phyloP scores from a whole-genome alignment of 805 yeast species.

The Saturnispora diversa region DNA sequence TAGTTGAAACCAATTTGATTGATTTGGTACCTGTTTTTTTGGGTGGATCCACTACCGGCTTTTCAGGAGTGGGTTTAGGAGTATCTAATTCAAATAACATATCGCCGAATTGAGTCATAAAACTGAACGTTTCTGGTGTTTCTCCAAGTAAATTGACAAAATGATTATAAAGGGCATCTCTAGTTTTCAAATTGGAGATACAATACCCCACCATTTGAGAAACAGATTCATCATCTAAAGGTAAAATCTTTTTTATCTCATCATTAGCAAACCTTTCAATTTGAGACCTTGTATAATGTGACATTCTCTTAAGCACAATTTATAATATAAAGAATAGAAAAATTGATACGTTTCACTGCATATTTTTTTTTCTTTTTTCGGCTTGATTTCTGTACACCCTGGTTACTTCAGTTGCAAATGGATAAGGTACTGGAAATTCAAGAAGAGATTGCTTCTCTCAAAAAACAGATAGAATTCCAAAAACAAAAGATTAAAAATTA shows the following conservation, averaged over 20 bases:
- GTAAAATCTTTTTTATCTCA: slow-evolving; percentile 34
- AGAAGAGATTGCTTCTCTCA: too few species aligned
- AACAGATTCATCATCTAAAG: slow-evolving; percentile 51
- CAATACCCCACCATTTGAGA: slow-evolving; percentile 50
- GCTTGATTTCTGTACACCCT: too few species aligned
- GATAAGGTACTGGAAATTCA: too few species aligned
- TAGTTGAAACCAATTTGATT: slow-evolving; percentile 14
- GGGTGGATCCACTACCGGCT: too few species aligned
- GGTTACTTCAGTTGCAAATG: too few species aligned
- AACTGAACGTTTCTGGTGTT: slow-evolving; percentile 42
- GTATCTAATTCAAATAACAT: slow-evolving; percentile 26
- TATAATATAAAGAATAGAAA: too few species aligned
- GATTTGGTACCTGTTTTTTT: slow-evolving; percentile 13
- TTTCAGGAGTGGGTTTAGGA: slow-evolving; percentile 3
- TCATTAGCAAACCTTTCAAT: slow-evolving; percentile 21
- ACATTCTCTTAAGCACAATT: too few species aligned
- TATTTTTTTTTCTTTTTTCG: too few species aligned
- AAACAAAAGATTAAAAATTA: too few species aligned
- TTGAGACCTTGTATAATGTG: slow-evolving; percentile 20
- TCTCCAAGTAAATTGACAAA: slow-evolving; percentile 52
- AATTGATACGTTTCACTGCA: too few species aligned
- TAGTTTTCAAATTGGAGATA: slow-evolving; percentile 33
- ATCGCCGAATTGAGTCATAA: slow-evolving; percentile 38
- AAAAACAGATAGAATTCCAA: too few species aligned
- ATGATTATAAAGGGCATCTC: slow-evolving; percentile 43